Conservation (phyloP, 352 stramenopile genomes). For the Peronospora tabacina region DNA sequence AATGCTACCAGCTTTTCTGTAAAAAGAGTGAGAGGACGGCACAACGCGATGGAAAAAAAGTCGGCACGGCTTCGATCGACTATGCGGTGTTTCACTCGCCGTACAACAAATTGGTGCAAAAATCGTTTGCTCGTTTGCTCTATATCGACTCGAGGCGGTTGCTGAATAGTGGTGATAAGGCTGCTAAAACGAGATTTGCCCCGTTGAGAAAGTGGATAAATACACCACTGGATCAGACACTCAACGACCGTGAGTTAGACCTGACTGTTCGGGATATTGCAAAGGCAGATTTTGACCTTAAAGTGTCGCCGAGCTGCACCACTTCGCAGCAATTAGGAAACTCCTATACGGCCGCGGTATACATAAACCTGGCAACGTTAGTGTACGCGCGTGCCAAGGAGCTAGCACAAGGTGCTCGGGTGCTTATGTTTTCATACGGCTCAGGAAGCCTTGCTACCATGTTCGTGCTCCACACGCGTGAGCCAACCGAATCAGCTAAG, state of each 20-base stretch:
- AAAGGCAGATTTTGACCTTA: conserved; percentile 61
- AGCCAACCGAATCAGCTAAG: conserved; percentile 15
- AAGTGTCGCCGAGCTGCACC: conserved; percentile 79
- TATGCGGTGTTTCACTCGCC: conserved; percentile 96
- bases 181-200: conserved; percentile 22
- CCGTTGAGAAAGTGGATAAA: conserved; percentile 62
- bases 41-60: conserved; percentile 10
- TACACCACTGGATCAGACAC: conserved; percentile 86
- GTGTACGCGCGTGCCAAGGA: conserved; percentile 49
- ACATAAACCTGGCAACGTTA: conserved; percentile 92
- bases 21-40: conserved; percentile 52
- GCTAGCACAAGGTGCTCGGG: conserved; percentile 56
- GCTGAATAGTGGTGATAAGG: conserved; percentile 12
- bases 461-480: conserved; percentile 51
- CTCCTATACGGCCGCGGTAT: conserved; percentile 95
- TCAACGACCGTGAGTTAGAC: conserved; percentile 88
- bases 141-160: conserved; percentile 52
- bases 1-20: conserved; percentile 90
- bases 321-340: conserved; percentile 91
- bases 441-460: conserved; percentile 94
- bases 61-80: conserved; percentile 65
- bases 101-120: conserved; percentile 99
- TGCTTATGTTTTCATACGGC: conserved; percentile 95
- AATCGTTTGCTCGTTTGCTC: conserved; percentile 88
- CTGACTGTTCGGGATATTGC: conserved; percentile 74